A percentile compares a stretch with the other conserved stretches of the same genome.
phyloP scores from a whole-genome alignment of 2,329 filamentous ascomycete genomes.

The Trichoderma pleuroti region DNA sequence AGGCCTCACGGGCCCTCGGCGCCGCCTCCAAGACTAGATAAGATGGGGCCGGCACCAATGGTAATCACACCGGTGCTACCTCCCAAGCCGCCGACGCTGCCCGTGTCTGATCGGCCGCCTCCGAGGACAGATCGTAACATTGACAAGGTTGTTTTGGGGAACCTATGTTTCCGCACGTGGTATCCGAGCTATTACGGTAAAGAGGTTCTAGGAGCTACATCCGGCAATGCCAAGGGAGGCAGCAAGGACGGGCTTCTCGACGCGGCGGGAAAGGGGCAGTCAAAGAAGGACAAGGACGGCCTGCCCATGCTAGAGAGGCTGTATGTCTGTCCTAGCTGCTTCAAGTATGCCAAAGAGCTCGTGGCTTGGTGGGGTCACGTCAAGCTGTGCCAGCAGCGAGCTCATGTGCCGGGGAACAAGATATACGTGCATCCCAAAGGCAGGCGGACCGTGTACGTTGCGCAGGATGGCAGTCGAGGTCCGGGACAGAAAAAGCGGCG shows the following conservation, averaged over 20 bases:
- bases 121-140: slow-evolving; percentile 67
- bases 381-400: slow-evolving; percentile 51
- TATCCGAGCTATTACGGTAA: slow-evolving; percentile 87
- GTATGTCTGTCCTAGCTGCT: slow-evolving; percentile 89
- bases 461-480: slow-evolving; percentile 30
- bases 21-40: slow-evolving; percentile 31
- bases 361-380: slow-evolving; percentile 58
- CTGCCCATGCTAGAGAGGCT: slow-evolving; percentile 59
- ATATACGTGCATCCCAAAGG: slow-evolving; percentile 65
- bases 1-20: slow-evolving; percentile 34
- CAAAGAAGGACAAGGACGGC: slow-evolving; percentile 35
- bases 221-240: slow-evolving; percentile 28
- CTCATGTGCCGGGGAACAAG: slow-evolving; percentile 60
- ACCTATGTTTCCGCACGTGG: slow-evolving; percentile 83
- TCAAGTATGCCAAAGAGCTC: slow-evolving; percentile 76
- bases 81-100: slow-evolving; percentile 33
- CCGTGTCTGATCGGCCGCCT: slow-evolving; percentile 33
- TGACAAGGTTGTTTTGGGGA: slow-evolving; percentile 79
- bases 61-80: slow-evolving; percentile 19
- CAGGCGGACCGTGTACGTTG: slow-evolving; percentile 38
- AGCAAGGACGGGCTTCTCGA: slow-evolving; percentile 32
- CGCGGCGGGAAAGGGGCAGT: slow-evolving; percentile 27
- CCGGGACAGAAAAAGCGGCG: slow-evolving; percentile 38
- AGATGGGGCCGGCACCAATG: slow-evolving; percentile 25
- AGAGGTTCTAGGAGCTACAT: slow-evolving; percentile 58